Percentiles rank a stretch among this genome's conserved stretches.
phyloP scores from a whole-genome alignment of 495 filamentous ascomycete species.

The Neurospora hispaniola region DNA sequence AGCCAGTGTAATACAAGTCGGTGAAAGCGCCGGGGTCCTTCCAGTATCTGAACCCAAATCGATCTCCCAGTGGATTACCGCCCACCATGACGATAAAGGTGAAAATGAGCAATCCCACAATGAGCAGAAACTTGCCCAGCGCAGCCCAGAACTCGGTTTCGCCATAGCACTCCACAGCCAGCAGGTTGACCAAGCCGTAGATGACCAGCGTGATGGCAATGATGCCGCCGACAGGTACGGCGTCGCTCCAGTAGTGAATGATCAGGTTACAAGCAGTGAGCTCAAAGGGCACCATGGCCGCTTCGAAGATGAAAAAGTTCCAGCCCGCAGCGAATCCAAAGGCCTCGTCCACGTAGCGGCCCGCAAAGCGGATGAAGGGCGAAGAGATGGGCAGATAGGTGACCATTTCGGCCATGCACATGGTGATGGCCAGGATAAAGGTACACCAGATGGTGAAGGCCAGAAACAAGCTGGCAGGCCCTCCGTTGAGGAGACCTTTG shows the following conservation, averaged over 20 bases:
- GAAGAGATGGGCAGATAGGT: conserved; percentile 72
- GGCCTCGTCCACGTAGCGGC: conserved; percentile 65
- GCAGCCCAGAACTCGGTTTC: conserved; percentile 51
- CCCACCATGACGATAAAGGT: conserved; percentile 68
- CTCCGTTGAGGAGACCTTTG: conserved; percentile 53
- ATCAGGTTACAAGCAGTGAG: conserved; percentile 59
- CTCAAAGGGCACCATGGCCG: conserved; percentile 59
- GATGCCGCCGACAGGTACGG: conserved; percentile 52
- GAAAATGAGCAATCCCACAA: conserved; percentile 55
- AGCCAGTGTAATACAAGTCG: conserved; percentile 46
- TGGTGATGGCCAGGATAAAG: conserved; percentile 60
- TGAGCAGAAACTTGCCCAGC: conserved; percentile 56
- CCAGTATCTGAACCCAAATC: conserved; percentile 72
- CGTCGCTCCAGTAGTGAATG: conserved; percentile 57
- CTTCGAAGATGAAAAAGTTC: conserved; percentile 67
- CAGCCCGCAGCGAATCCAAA: conserved; percentile 61
- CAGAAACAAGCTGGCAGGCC: conserved; percentile 65
- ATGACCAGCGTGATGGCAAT: conserved; percentile 50
- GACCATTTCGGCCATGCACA: conserved; percentile 68
- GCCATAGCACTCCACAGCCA: conserved; percentile 55
- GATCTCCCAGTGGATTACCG: conserved; percentile 56
- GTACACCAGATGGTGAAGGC: conserved; percentile 66
- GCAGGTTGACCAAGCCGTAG: conserved; percentile 51
- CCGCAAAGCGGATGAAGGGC: conserved; percentile 75
- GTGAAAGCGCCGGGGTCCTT: conserved; percentile 59